A percentile compares a stretch with the other conserved stretches of the same genome.
These are phyloP conservation scores for Melanomma pulvis-pyrius DNA, from an alignment of 495 filamentous ascomycete genomes.

Conservation along the genomic window DNA sequence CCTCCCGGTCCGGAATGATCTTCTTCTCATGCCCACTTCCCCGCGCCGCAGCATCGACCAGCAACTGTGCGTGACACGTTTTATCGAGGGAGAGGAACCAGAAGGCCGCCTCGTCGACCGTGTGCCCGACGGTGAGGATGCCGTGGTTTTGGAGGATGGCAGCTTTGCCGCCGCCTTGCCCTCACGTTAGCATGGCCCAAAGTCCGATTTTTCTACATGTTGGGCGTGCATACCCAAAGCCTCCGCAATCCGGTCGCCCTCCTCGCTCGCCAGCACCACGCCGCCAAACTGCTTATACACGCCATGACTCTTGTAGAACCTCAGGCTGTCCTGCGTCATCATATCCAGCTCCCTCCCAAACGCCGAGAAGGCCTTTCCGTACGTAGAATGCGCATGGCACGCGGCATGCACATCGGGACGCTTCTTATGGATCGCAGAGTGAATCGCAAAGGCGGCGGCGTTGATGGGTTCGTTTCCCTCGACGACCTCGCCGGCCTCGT, in stretches of 20 bases:
- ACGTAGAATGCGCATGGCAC: conserved; percentile 58
- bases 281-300: conserved; percentile 59
- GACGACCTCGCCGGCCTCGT: conserved; percentile 55
- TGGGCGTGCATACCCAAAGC: conserved; percentile 53
- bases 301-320: conserved; percentile 60
- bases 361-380: conserved; percentile 57
- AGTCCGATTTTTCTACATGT: background rate
- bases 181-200: background rate
- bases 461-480: conserved; percentile 60
- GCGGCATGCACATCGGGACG: conserved; percentile 56
- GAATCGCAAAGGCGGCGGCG: conserved; percentile 72
- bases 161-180: conserved; percentile 54
- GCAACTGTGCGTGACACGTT: conserved; percentile 66
- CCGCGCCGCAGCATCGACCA: conserved; percentile 50
- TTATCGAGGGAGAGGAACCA: conserved; percentile 69
- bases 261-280: conserved; percentile 63
- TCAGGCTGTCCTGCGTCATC: conserved; percentile 70
- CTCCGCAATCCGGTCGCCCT: conserved; percentile 61
- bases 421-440: conserved; percentile 59
- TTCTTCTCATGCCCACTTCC: conserved; percentile 28
- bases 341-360: conserved; percentile 61
- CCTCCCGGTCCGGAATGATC: conserved; percentile 27
- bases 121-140: conserved; percentile 63
- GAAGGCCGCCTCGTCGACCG: conserved; percentile 68
- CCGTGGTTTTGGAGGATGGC: conserved; percentile 72